Evolutionary conservation across 2,329 filamentous ascomycete species (phyloP).

Genomic region (Penicillium sp.): DNA sequence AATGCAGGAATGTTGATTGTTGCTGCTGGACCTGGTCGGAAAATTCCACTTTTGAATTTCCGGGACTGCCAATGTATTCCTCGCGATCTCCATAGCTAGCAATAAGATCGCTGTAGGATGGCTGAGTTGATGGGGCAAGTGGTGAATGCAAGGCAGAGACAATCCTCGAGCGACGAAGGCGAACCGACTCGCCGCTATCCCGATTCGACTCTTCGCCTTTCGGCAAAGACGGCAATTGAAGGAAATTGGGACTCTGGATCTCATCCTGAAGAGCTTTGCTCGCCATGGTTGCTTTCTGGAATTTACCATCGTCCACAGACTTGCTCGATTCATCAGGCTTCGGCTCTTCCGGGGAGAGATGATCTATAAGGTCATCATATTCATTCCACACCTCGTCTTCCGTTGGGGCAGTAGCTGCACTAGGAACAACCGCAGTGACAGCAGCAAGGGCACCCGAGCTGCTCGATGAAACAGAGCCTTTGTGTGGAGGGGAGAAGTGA

Average conservation of each 20-base stretch:
- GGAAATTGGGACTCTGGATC: conserved; percentile 27
- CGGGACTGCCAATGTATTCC: conserved; percentile 25
- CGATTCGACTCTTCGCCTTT: conserved; percentile 29
- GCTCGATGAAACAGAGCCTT: conserved; percentile 72
- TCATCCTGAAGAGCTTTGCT: conserved; percentile 44
- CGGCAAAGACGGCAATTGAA: conserved; percentile 15
- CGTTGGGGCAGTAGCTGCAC: conserved; percentile 62
- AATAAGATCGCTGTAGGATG: conserved; percentile 59
- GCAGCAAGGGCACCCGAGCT: conserved; percentile 65
- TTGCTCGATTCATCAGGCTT: conserved; percentile 21
- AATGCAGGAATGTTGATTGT: conserved; percentile 32
- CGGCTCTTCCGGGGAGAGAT: conserved; percentile 55
- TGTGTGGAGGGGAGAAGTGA: conserved; percentile 71
- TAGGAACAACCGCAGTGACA: conserved; percentile 69
- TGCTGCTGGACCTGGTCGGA: conserved; percentile 25
- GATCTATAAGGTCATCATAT: conserved; percentile 85
- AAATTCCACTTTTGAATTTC: conserved; percentile 24
- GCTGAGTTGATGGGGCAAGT: conserved; percentile 55
- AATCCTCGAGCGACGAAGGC: conserved; percentile 56
- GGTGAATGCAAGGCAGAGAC: conserved; percentile 55
- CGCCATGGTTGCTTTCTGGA: conserved; percentile 43
- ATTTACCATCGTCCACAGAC: conserved; percentile 30
- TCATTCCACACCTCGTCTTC: conserved; percentile 95
- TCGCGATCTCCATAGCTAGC: conserved; percentile 51
- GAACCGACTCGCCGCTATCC: conserved; percentile 40